Percentiles rank a stretch among this genome's conserved stretches.
These are phyloP conservation scores for Hortaea sp. DNA, from an alignment of 2,329 filamentous ascomycete genomes.

Conservation along the genomic window DNA sequence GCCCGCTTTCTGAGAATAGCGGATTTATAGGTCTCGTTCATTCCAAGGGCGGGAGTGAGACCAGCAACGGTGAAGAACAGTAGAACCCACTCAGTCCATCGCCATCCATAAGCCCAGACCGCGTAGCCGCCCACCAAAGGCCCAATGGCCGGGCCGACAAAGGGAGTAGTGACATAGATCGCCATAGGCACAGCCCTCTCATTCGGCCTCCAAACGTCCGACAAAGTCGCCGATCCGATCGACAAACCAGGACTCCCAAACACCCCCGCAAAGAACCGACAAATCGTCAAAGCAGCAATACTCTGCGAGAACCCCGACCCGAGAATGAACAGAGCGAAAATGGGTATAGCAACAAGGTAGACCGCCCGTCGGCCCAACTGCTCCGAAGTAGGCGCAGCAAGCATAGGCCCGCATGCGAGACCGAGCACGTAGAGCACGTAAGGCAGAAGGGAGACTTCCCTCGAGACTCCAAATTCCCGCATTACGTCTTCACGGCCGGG, in stretches of 20 bases:
- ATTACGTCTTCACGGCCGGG: slow-evolving; percentile 4
- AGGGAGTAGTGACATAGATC: slow-evolving; percentile 25
- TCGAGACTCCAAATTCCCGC: slow-evolving; percentile 40
- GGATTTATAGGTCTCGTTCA: slow-evolving; percentile 44
- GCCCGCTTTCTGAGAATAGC: slow-evolving; percentile 28
- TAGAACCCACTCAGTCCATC: slow-evolving; percentile 31
- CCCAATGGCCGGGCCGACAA: slow-evolving; percentile 28
- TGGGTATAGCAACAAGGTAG: slow-evolving; percentile 56
- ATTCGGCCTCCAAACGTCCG: slow-evolving; percentile 26
- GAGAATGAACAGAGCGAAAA: slow-evolving; percentile 46
- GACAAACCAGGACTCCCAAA: slow-evolving; percentile 24
- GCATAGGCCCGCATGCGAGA: slow-evolving; percentile 58
- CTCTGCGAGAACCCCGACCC: slow-evolving; percentile 44
- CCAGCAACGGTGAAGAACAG: slow-evolving; percentile 27
- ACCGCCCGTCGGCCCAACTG: slow-evolving; percentile 59
- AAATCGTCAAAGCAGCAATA: slow-evolving; percentile 58
- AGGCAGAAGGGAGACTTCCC: slow-evolving; percentile 45
- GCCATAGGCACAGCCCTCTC: slow-evolving; percentile 21
- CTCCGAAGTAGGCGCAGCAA: slow-evolving; percentile 63
- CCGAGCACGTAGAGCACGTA: slow-evolving; percentile 48
- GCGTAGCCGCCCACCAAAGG: slow-evolving; percentile 33
- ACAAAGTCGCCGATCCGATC: slow-evolving; percentile 26
- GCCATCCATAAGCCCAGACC: slow-evolving; percentile 27
- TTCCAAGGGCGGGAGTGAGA: slow-evolving; percentile 28
- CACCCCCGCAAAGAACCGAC: slow-evolving; percentile 43